Conservation (phyloP, 805 yeast species). For the Lachancea kluyveri region DNA sequence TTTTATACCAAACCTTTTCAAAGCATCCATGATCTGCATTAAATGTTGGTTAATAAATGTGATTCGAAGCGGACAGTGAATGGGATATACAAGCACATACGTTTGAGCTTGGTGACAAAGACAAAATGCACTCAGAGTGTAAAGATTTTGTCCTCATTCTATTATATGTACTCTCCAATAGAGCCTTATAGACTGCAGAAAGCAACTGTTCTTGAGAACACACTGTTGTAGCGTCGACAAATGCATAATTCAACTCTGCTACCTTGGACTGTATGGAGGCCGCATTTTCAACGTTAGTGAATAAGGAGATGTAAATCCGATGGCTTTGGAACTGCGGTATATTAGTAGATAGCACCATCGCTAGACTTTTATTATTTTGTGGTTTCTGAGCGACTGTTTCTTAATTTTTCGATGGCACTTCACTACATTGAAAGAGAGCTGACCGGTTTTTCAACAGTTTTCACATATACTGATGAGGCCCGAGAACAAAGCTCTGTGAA, state of each 20-base stretch:
- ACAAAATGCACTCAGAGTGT: slow-evolving; percentile 66
- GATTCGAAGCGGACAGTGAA: no score
- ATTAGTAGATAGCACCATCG: slow-evolving; percentile 8
- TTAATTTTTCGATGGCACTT: no score
- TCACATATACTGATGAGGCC: no score
- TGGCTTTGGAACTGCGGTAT: slow-evolving; percentile 44
- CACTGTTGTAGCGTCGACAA: slow-evolving; percentile 54
- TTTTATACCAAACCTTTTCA: slow-evolving; percentile 64
- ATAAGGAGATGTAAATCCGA: slow-evolving; percentile 38
- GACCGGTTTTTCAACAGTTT: no score
- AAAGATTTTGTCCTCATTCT: slow-evolving; percentile 55
- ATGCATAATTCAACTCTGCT: slow-evolving; percentile 54
- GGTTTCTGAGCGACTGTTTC: no score
- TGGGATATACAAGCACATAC: no score
- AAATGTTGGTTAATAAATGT: no score
- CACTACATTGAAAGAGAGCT: no score
- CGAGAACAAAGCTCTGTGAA: no score
- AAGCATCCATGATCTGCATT: slow-evolving; percentile 61
- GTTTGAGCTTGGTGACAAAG: slow-evolving; percentile 64
- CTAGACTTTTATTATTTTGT: no score
- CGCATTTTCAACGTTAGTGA: slow-evolving; percentile 40
- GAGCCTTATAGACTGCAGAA: slow-evolving; percentile 54
- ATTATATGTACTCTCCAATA: slow-evolving; percentile 43
- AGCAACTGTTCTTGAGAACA: slow-evolving; percentile 56
- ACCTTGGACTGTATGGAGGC: slow-evolving; percentile 35